Base-by-base conservation (phyloP, 1,284 basidiomycete genomes). In the Ganoderma lingzhi region DNA sequence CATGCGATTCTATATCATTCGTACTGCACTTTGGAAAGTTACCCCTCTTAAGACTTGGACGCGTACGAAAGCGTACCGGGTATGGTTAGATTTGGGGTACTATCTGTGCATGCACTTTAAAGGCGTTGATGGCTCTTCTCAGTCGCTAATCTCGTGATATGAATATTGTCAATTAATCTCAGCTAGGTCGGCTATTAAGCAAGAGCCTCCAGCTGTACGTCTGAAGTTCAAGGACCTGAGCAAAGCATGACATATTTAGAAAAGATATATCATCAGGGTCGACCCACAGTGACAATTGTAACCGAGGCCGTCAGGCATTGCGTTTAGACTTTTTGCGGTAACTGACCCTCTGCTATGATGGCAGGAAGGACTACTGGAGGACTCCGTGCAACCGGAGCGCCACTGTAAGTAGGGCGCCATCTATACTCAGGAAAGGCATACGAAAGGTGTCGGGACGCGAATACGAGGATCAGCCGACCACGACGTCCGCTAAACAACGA, bases 261-360 rank as follows among this genome's bases (percentile, higher is more conserved):
- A 30, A 30, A 17, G 4, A 53, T 4, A 12, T 6, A 1, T 30
- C 53, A 56, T 56, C 53, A 56, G 14, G 15, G 53, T 35, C 15
- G 39, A 42, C 23, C 5, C n/a, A 17, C 23, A 9, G 59, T 41
- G 15, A 6, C 59, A 61, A 61, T 42, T 39, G 56, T n/a, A 37
- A 12, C 35, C 37, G 56, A 39, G n/a, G 23, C 8, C n/a, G 44
- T 44, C 39, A 61, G 28, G 41, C 39, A 10, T 42, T 28, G 59
- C 28, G 59, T 61, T 61, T 61, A 61, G 59, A 30, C 59, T 61
- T 61, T 61, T 61, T n/a, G 19, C 59, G 39, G 23, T n/a, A 39
- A 15, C 23, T n/a, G 30, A 39, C 17, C 56, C 23, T 61, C 59
- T 39, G 59, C 39, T 61, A 44, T 32, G 35, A 48, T 44, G 9